Evolutionary conservation across 768 basidiomycete genomes (phyloP).

Genomic region (Phanerochaete sordida): DNA sequence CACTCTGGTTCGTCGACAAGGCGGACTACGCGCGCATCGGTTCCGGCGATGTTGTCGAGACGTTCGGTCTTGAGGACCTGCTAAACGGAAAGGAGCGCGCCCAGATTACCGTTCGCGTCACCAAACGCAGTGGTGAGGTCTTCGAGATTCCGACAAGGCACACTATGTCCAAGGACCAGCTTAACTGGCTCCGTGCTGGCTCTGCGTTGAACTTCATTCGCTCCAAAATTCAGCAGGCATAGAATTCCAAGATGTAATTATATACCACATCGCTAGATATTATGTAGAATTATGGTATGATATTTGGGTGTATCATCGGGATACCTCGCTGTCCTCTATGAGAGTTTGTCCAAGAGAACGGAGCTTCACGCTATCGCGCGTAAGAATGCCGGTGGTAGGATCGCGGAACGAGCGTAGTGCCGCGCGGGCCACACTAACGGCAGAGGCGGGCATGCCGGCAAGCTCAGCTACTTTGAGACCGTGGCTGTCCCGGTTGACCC

Average conservation of each 20-base stretch:
- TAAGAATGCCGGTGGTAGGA: conserved; percentile 3
- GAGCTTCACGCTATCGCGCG: conserved; percentile 7
- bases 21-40: conserved; percentile 81
- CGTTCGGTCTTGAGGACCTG: conserved; percentile 73
- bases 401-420: conserved; percentile 42
- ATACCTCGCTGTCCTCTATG: not conserved
- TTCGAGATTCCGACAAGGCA: conserved; percentile 77
- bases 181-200: conserved; percentile 87
- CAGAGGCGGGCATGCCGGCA: conserved; percentile 74
- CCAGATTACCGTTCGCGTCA: conserved; percentile 55
- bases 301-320: not conserved
- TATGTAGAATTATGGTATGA: not conserved
- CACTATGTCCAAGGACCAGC: conserved; percentile 87
- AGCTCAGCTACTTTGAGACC: conserved; percentile 86
- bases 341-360: conserved; percentile 15
- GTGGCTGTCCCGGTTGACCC: conserved; percentile 89
- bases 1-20: conserved; percentile 90
- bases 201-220: conserved; percentile 90
- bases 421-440: conserved; percentile 56
- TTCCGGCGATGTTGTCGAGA: conserved; percentile 79
- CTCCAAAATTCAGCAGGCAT: conserved; percentile 37
- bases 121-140: conserved; percentile 53
- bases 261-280: conserved; percentile 5
- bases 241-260: conserved; percentile 1
- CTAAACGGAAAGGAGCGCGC: conserved; percentile 42